These are phyloP conservation scores for Plicaturopsis crispa DNA, from an alignment of 768 basidiomycete species.

Conservation along the genomic window DNA sequence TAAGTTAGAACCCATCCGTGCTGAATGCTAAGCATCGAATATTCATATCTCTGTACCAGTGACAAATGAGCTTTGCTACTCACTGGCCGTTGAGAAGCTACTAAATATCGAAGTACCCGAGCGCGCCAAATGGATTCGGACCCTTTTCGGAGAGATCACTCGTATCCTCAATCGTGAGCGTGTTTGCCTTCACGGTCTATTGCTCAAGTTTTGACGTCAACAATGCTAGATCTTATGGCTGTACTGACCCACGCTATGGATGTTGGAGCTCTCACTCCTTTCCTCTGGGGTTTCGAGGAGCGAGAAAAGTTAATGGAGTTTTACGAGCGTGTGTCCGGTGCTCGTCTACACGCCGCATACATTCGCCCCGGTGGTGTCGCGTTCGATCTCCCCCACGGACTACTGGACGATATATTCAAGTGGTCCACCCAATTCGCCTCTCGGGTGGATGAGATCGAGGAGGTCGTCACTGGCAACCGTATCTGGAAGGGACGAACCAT, in stretches of 20 bases:
- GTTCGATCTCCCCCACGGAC: constrained; percentile 94
- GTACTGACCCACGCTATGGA: constrained; percentile 94
- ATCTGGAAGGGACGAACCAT: constrained; percentile 97
- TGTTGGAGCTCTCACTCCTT: constrained; percentile 95
- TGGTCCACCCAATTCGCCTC: constrained; percentile 94
- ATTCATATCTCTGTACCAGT: constrained; percentile 38
- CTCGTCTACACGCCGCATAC: constrained; percentile 96
- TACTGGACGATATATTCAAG: constrained; percentile 96
- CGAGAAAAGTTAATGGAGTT: constrained; percentile 99
- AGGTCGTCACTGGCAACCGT: constrained; percentile 94
- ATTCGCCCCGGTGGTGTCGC: constrained; percentile 97
- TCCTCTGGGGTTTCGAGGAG: constrained; percentile 99
- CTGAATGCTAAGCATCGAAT: not conserved
- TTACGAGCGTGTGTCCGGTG: constrained; percentile 98
- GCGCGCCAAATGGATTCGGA: constrained; percentile 97
- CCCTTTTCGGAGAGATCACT: constrained; percentile 94
- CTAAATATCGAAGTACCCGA: constrained; percentile 96
- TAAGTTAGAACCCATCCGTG: constrained; percentile 31
- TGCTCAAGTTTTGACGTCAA: not conserved
- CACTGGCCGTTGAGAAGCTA: constrained; percentile 94
- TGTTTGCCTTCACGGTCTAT: constrained; percentile 5
- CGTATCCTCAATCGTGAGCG: constrained; percentile 85
- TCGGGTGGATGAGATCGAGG: constrained; percentile 94
- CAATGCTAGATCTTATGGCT: constrained; percentile 80
- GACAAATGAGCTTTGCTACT: constrained; percentile 98